Base-by-base conservation (phyloP, 2,329 filamentous ascomycete genomes). In the Sporothrix schenckii region DNA sequence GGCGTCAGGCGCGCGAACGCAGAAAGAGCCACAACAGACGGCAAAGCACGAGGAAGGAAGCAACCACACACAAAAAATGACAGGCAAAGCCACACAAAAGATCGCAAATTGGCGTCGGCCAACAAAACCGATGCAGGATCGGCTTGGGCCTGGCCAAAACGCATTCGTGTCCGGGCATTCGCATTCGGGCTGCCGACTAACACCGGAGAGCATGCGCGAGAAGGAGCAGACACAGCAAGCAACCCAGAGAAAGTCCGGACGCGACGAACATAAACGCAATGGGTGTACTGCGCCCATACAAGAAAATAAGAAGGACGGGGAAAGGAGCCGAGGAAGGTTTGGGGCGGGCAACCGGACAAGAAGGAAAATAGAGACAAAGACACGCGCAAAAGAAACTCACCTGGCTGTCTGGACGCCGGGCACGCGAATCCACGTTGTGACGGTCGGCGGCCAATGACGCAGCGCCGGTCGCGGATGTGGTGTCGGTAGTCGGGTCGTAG, bases 401-500 rank as follows among this genome's bases (percentile, higher is more conserved):
- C 39, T 75, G 68, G 71, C 79, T 79, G 77, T 80, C 78, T 77
- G 79, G 81, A 75, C 81, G 81, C 82, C 83, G 84, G 75, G 82
- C 80, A 54, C 75, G 76, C 50, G 78, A 74, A 75, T 85, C 84
- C 71, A 82, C 83, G 74, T 81, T 77, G 72, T 79, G 80, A 75
- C 81, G 83, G 76, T 84, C 83, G 72, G 80, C 81, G 73, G 81
- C 14, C 11, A 66, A 30, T 24, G 50, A 44, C 7, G 63, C 16
- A 13, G 53, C 56, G 10, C 50, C 27, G 21, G 65, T 83, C 68
- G 81, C 81, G 49, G 82, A 73, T 65, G 80, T 82, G 72, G 81
- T 81, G 78, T 87, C 85, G 56, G 82, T 84, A 56, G 83, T 82
- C 19, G 84, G 84, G 74, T 87, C 85, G 79, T 87, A 87, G 78